Conservation (phyloP, 208 protist genomes). For the Trypanosoma grayi region DNA sequence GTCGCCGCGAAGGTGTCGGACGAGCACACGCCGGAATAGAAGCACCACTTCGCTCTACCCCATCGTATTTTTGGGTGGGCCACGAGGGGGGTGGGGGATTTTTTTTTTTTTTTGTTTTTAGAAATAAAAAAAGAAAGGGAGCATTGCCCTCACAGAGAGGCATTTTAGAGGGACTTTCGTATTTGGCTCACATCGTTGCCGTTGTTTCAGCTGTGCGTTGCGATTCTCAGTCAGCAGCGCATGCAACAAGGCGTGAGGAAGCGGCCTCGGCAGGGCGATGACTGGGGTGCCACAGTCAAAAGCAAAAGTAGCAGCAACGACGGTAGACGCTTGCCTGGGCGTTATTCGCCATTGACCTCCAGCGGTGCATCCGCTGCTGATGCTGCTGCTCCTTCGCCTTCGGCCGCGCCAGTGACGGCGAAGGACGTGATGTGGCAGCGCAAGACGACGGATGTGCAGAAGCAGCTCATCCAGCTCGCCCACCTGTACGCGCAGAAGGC, state of each 20-base stretch:
- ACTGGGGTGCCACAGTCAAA: not conserved
- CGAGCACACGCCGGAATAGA: too few species aligned
- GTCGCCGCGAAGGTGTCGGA: too few species aligned
- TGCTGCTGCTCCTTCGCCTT: not conserved
- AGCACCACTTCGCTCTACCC: too few species aligned
- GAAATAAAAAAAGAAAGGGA: not conserved
- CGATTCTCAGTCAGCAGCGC: not conserved
- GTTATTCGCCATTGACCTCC: not conserved
- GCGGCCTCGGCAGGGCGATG: constrained; percentile 16
- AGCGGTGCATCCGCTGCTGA: not conserved
- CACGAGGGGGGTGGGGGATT: too few species aligned
- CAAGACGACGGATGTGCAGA: constrained; percentile 15
- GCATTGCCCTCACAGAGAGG: not conserved
- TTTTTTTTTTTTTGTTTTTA: too few species aligned
- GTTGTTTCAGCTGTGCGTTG: not conserved
- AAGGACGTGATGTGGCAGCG: constrained; percentile 10
- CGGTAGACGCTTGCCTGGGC: not conserved
- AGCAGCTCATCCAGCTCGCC: constrained; percentile 22
- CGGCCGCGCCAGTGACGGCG: not conserved
- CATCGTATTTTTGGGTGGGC: too few species aligned
- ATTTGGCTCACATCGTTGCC: too few species aligned
- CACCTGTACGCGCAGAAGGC: constrained; percentile 13
- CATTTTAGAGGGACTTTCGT: not conserved
- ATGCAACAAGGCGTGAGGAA: constrained; percentile 10
- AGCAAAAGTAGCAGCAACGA: not conserved